Base-by-base conservation (phyloP, 768 basidiomycete genomes). In the Multifurca ochricompacta region DNA sequence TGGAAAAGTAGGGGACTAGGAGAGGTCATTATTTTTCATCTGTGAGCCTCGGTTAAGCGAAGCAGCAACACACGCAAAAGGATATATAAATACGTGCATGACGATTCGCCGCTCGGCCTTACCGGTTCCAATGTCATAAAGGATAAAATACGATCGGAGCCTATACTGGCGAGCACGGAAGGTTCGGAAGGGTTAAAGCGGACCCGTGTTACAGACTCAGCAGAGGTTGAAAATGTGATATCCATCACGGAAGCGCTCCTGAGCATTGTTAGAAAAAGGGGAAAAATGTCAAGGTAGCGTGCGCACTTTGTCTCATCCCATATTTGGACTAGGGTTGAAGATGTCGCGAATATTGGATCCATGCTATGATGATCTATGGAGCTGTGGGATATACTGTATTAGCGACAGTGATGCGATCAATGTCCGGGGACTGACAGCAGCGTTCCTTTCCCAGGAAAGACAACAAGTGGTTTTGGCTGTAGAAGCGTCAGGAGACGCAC, bases 241-340 rank as follows among this genome's bases (percentile, higher is more conserved):
- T 92, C 88, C 16, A 89, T 90, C 43, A 96, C 73, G 10, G 92
- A 83, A 2, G 88, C 81, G 51, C 83, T 91, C 75, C 90, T 91
- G 54, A 13, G 3, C 21, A 27, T 31, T 13, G 27, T 53, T 27
- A 54, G 53, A 39, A 40, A 23, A n/a, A n/a, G n/a, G n/a, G 25
- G 57, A 27, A 28, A 28, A 7, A 32, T 9, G n/a, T 5, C 21
- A 39, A 16, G 16, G 7, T 13, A 28, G 5, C 13, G 2, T 64
- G 46, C 82, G n/a, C 51, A 91, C 89, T 91, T 91, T 34, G 86
- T 94, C 69, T 97, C 92, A 62, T 99, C 96, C 96, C 96, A 99
- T 61, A 99, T 78, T 67, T 98, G 95, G 6, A 99, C 93, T 44
- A 80, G 78, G 62, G 86, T 91, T 0, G 92, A 95, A 2, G 92